Conservation (phyloP, 2,329 filamentous ascomycete species). For the Clarireedia monteithiana region DNA sequence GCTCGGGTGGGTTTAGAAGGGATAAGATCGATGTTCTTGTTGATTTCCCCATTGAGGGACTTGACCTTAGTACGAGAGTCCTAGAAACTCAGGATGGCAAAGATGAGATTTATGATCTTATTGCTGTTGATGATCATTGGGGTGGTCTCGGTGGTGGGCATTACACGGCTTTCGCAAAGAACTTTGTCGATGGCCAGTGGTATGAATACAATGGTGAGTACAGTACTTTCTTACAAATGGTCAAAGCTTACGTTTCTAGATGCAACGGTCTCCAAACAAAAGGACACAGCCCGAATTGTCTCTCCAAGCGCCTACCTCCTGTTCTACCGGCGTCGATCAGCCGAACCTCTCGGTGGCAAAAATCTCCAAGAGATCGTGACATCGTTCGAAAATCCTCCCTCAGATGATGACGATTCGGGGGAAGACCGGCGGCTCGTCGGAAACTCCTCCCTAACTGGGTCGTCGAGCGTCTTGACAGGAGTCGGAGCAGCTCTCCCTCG, state of each 20-base stretch:
- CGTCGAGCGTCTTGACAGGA: constrained; percentile 79
- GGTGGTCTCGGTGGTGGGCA: constrained; percentile 90
- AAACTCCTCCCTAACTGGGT: constrained; percentile 79
- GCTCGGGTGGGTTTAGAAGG: constrained; percentile 69
- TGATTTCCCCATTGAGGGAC: constrained; percentile 81
- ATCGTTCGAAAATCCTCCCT: constrained; percentile 46
- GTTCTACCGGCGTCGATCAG: constrained; percentile 86
- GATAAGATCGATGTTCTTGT: constrained; percentile 90
- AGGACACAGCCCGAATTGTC: constrained; percentile 55
- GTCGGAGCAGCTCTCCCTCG: constrained; percentile 66
- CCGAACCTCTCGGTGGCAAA: constrained; percentile 68
- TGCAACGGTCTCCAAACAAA: constrained; percentile 58
- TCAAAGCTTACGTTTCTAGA: constrained; percentile 50
- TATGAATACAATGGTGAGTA: constrained; percentile 90
- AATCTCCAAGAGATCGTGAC: constrained; percentile 65
- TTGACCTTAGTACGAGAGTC: constrained; percentile 76
- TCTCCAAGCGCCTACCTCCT: constrained; percentile 80
- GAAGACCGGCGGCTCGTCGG: constrained; percentile 81
- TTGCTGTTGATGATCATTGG: constrained; percentile 93
- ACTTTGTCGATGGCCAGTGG: constrained; percentile 84
- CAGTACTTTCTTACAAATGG: neutral
- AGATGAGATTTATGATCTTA: constrained; percentile 80
- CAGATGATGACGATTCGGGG: constrained; percentile 52
- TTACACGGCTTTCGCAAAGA: constrained; percentile 91
- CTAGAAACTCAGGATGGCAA: constrained; percentile 75